phyloP scores from a whole-genome alignment of 352 stramenopile species.

The Phytophthora kernoviae region DNA sequence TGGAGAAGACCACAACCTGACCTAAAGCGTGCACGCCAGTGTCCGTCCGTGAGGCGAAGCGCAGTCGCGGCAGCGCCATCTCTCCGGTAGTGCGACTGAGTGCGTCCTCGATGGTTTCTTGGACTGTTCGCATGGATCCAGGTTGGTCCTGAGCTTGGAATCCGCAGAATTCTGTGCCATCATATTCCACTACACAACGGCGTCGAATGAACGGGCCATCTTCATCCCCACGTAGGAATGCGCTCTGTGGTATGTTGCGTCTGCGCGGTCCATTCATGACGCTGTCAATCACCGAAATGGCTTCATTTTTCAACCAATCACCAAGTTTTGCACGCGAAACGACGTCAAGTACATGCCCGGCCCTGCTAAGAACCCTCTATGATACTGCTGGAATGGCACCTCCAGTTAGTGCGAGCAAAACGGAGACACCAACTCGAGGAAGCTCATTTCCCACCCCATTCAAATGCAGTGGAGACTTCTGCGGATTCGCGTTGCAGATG shows the following conservation, averaged over 20 bases:
- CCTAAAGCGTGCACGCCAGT: constrained; percentile 91
- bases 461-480: constrained; percentile 83
- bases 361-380: too few relatives aligned
- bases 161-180: constrained; percentile 76
- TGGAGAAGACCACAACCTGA: constrained; percentile 91
- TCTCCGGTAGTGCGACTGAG: constrained; percentile 74
- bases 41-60: constrained; percentile 92
- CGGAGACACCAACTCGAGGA: constrained; percentile 11
- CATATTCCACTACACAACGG: constrained; percentile 70
- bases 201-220: constrained; percentile 25
- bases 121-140: constrained; percentile 57
- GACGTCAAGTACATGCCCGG: constrained; percentile 5
- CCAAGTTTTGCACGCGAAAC: constrained; percentile 10
- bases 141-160: constrained; percentile 83
- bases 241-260: constrained; percentile 1
- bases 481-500: constrained; percentile 53
- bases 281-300: constrained; percentile 16
- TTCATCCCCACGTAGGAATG: constrained; percentile 47
- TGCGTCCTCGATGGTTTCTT: constrained; percentile 76
- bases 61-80: constrained; percentile 60
- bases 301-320: constrained; percentile 22
- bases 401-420: constrained; percentile 7
- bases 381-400: constrained; percentile 12
- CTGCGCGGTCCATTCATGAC: constrained; percentile 8
- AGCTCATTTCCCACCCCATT: constrained; percentile 68